Evolutionary conservation across 1,284 basidiomycete species (phyloP), one percentile per base, ranked within the genome.

Genomic region (Psilocybe mexicana): DNA sequence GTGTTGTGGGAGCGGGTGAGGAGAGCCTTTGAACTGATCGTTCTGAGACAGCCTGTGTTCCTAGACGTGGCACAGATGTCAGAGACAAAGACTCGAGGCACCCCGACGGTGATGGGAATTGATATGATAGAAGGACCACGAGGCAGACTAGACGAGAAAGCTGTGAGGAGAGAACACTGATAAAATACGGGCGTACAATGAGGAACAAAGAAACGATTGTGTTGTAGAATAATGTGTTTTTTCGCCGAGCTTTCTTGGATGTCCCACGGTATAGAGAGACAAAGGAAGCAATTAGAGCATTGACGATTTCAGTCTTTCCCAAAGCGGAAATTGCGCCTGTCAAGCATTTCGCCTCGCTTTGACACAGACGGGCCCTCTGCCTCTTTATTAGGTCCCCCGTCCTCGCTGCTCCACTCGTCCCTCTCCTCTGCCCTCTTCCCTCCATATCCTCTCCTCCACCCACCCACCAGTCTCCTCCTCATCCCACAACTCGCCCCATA

Each of bases 291-390:
- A 65, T 28, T 33, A 8, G 5, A 6, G 30, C 8, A 33, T 33
- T 8, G 67, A 63, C 57, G 65, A 58, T 63, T 52, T 42, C 43
- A 33, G 51, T 55, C 52, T 43, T 57, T 52, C 61, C 68, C 63
- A 53, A 67, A 72, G 69, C 64, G 68, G 72, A 67, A 72, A 73
- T 66, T 69, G 67, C 65, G 68, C 67, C 69, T 67, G 69, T 65
- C 61, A 62, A 67, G 63, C 59, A 61, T 57, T 61, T 62, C 63
- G 23, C 54, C 45, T 50, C 65, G 67, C 64, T 69, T 68, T 71
- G 70, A 69, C 66, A 67, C 64, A 66, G 66, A 67, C 63, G 4
- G 4, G 30, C 18, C 18, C 18, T 18, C 8, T 63, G 57, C 65
- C 55, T 68, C 59, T 52, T 64, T 65, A 61, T 57, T 55, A 40